A percentile compares a stretch with the other conserved stretches of the same genome.
These are phyloP conservation scores for Penicillium steckii DNA, from an alignment of 495 filamentous ascomycete genomes.

Conservation along the genomic window DNA sequence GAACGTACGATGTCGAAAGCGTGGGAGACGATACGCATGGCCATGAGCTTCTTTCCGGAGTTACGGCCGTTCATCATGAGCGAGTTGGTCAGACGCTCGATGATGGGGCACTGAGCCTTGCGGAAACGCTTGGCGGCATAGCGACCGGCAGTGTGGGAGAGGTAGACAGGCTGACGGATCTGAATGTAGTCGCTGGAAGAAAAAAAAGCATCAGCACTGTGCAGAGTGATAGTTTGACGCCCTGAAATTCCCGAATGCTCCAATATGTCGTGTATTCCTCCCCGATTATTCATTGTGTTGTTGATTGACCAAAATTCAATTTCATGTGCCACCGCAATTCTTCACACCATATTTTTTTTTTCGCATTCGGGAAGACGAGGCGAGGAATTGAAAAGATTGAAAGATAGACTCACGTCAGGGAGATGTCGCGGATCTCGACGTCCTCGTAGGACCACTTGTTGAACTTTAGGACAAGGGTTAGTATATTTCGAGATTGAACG, in stretches of 20 bases:
- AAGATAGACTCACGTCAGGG: slow-evolving; percentile 97
- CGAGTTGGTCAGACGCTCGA: slow-evolving; percentile 99
- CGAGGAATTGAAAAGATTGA: slow-evolving; percentile 19
- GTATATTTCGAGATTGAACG: background rate
- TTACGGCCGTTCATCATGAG: slow-evolving; percentile 99
- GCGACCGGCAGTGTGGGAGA: slow-evolving; percentile 96
- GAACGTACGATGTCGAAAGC: slow-evolving; percentile 95
- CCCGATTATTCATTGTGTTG: background rate
- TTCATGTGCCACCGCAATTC: background rate
- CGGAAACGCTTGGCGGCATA: slow-evolving; percentile 99
- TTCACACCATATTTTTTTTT: background rate
- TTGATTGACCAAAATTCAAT: background rate
- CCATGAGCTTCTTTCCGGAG: slow-evolving; percentile 99
- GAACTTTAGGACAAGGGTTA: slow-evolving; percentile 50
- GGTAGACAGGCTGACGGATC: slow-evolving; percentile 97
- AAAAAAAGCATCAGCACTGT: slow-evolving; percentile 17
- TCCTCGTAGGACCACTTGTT: slow-evolving; percentile 97
- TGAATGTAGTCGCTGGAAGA: slow-evolving; percentile 91
- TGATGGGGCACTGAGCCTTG: slow-evolving; percentile 99
- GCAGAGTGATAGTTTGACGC: slow-evolving; percentile 2
- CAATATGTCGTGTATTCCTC: background rate
- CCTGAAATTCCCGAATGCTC: background rate
- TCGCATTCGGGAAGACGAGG: background rate
- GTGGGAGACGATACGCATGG: slow-evolving; percentile 98
- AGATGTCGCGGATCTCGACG: slow-evolving; percentile 99